A percentile compares a stretch with the other conserved stretches of the same genome.
These are phyloP conservation scores for Kodamaea nitidulidarum DNA, from an alignment of 805 yeast species.

Conservation along the genomic window DNA sequence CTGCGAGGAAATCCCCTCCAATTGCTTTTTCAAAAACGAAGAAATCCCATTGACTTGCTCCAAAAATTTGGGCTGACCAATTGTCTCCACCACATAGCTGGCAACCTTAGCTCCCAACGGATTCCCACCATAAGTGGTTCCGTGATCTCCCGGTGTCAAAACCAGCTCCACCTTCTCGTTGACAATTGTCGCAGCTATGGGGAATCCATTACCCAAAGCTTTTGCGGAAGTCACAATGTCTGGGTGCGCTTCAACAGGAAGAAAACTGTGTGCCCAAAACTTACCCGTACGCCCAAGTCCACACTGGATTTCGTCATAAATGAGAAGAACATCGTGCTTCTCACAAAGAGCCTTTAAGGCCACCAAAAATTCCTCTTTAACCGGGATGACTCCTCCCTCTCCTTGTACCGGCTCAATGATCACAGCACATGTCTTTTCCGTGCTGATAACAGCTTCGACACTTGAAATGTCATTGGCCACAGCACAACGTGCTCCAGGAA, in stretches of 20 bases:
- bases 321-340: conserved; percentile 67
- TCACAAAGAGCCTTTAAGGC: conserved; percentile 65
- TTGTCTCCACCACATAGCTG: conserved; percentile 63
- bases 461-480: conserved; percentile 55
- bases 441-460: conserved; percentile 50
- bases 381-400: conserved; percentile 87
- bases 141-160: conserved; percentile 90
- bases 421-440: conserved; percentile 76
- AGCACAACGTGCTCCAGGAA: conserved; percentile 83
- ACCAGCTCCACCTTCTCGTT: conserved; percentile 70
- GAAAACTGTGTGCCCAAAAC: conserved; percentile 84
- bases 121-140: conserved; percentile 97
- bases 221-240: conserved; percentile 93
- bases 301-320: conserved; percentile 95
- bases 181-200: conserved; percentile 90
- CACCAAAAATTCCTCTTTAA: conserved; percentile 58
- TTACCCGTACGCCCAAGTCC: conserved; percentile 92
- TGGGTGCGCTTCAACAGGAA: conserved; percentile 82
- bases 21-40: conserved; percentile 47
- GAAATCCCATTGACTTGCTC: conserved; percentile 58
- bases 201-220: conserved; percentile 95
- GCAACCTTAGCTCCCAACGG: conserved; percentile 88
- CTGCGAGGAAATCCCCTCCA: conserved; percentile 47
- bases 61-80: conserved; percentile 60
- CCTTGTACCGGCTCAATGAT: conserved; percentile 98